Conservation (phyloP, 805 yeast genomes). For the Phaffomyces antillensis region DNA sequence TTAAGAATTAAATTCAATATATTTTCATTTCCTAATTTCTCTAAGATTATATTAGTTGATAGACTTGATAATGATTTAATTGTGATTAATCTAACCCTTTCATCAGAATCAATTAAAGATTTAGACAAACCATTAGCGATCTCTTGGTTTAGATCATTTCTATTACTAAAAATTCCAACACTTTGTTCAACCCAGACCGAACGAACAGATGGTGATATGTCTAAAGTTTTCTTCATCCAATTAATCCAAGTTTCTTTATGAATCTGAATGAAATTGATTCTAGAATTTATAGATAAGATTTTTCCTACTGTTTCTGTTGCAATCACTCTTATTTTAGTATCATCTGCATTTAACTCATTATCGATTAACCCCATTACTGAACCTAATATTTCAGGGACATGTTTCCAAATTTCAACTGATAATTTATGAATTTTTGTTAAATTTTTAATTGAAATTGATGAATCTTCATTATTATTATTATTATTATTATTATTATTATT, state of each 20-base stretch:
- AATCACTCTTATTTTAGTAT: slow-evolving; percentile 49
- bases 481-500: slow-evolving; percentile 31
- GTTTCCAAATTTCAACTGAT: slow-evolving; percentile 64
- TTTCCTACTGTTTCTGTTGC: slow-evolving; percentile 72
- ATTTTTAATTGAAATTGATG: slow-evolving; percentile 28
- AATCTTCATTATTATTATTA: slow-evolving; percentile 21
- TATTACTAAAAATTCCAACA: slow-evolving; percentile 36
- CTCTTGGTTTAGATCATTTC: slow-evolving; percentile 43
- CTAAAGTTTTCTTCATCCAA: slow-evolving; percentile 75
- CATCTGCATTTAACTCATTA: slow-evolving; percentile 72
- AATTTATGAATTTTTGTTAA: slow-evolving; percentile 57
- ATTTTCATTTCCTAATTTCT: slow-evolving; percentile 37
- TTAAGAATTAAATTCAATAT: slow-evolving; percentile 51
- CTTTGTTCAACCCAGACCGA: slow-evolving; percentile 61
- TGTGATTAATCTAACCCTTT: slow-evolving; percentile 58
- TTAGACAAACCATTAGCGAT: slow-evolving; percentile 52
- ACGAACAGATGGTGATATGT: slow-evolving; percentile 58
- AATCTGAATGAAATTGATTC: slow-evolving; percentile 47
- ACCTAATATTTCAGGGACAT: slow-evolving; percentile 64
- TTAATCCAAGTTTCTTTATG: slow-evolving; percentile 56
- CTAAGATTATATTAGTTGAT: slow-evolving; percentile 39
- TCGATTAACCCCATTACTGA: slow-evolving; percentile 75
- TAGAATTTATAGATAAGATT: slow-evolving; percentile 44
- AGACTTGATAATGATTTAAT: slow-evolving; percentile 44
- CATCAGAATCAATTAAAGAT: slow-evolving; percentile 70